Conservation (phyloP, 202 grass and related monocot genomes). For the Bolboschoenoplectus hybrid region DNA sequence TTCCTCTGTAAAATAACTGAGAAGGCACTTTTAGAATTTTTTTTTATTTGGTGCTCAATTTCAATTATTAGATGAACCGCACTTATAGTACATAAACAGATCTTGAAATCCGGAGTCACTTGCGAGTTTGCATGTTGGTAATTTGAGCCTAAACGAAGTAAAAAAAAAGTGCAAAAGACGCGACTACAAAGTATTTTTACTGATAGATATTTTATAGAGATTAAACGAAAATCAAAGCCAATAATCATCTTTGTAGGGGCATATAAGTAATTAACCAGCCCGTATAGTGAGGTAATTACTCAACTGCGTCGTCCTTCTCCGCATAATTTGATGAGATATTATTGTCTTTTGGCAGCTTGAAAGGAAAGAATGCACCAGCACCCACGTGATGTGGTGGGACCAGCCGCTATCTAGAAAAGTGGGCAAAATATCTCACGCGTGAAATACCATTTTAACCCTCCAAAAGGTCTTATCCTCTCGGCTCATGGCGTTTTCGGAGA, state of each 20-base stretch:
- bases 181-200: neutral
- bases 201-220: neutral
- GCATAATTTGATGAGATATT: constrained; percentile 21
- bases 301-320: neutral
- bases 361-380: neutral
- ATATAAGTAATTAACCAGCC: neutral
- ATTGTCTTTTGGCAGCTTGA: neutral
- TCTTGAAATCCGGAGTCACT: neutral
- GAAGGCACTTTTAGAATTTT: neutral
- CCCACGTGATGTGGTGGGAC: constrained; percentile 36
- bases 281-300: neutral
- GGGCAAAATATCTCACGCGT: constrained; percentile 33
- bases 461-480: constrained; percentile 23
- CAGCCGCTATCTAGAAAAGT: neutral
- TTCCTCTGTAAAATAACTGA: neutral
- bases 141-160: neutral
- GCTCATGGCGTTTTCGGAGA: neutral
- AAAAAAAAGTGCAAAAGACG: neutral
- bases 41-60: neutral
- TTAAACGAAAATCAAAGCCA: no score
- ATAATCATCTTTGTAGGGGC: neutral
- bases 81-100: neutral
- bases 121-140: neutral
- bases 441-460: constrained; percentile 38
- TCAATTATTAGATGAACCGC: neutral